Percentiles rank a stretch among this genome's conserved stretches.
Conservation (phyloP, 345 rosid species). For the Hibiscus trionum region DNA sequence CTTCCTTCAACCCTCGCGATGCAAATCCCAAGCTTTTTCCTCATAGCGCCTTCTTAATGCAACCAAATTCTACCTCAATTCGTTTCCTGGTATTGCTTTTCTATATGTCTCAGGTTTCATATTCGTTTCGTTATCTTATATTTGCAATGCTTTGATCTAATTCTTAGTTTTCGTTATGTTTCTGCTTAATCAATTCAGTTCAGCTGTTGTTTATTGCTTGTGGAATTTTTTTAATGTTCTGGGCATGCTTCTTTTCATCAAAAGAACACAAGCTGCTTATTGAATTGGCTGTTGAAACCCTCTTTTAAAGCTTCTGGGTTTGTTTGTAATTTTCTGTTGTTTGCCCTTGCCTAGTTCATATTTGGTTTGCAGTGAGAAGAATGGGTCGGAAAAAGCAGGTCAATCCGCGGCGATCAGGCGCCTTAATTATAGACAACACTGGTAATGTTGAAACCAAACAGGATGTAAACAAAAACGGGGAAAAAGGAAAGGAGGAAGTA, state of each 20-base stretch:
- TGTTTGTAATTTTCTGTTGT: not conserved
- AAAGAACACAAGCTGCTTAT: not conserved
- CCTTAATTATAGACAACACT: constrained; percentile 25
- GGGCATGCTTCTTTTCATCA: not conserved
- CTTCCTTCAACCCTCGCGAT: not conserved
- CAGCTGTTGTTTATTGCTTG: not conserved
- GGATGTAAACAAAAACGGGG: constrained; percentile 17
- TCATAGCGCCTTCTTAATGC: not conserved
- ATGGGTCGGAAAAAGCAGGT: constrained; percentile 92
- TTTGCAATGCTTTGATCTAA: not conserved
- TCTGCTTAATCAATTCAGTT: not conserved
- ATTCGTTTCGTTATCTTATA: not conserved
- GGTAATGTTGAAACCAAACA: constrained; percentile 18
- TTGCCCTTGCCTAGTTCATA: constrained; percentile 4
- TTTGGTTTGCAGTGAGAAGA: constrained; percentile 22
- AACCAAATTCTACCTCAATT: not conserved
- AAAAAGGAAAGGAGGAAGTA: constrained; percentile 14
- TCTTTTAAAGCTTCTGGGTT: not conserved
- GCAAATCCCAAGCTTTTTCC: not conserved
- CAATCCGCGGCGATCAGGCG: constrained; percentile 66
- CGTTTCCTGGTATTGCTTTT: not conserved
- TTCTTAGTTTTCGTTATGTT: not conserved
- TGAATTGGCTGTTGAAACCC: not conserved
- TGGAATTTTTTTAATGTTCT: not conserved
- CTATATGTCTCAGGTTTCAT: not conserved